Conservation (phyloP, 2,329 filamentous ascomycete species). For the Calonectria montana region DNA sequence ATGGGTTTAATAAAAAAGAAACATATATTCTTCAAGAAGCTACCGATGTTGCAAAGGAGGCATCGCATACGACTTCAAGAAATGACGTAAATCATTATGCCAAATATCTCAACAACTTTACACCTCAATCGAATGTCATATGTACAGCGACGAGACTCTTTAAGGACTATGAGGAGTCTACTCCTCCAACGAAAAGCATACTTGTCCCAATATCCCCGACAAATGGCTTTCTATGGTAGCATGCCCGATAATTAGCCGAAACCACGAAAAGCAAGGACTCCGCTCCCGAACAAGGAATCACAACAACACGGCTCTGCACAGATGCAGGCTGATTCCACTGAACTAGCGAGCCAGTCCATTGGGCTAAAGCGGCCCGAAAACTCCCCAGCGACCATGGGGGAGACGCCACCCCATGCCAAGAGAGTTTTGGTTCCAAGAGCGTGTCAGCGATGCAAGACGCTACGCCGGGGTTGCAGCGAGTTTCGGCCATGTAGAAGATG, state of each 20-base stretch:
- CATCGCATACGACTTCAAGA: no score
- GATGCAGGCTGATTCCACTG: background rate
- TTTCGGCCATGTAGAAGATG: slow-evolving; percentile 57
- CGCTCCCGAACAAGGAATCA: background rate
- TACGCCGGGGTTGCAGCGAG: slow-evolving; percentile 58
- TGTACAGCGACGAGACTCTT: fast-evolving
- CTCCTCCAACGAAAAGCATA: no score
- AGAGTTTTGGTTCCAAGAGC: slow-evolving; percentile 56
- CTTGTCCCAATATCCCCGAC: no score
- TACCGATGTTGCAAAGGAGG: no score
- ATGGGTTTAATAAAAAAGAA: no score
- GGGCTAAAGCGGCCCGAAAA: background rate
- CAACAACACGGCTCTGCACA: background rate
- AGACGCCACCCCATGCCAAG: slow-evolving; percentile 41
- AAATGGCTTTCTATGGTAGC: no score
- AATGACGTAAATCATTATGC: no score
- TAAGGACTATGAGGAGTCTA: no score
- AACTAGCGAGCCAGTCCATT: background rate
- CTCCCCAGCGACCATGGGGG: background rate
- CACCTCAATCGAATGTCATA: no score
- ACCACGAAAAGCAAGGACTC: background rate
- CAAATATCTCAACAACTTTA: no score
- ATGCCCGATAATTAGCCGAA: background rate
- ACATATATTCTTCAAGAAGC: no score
- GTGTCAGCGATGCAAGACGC: slow-evolving; percentile 55